A percentile compares a stretch with the other conserved stretches of the same genome.
These are phyloP conservation scores for Sugiyamaella paludigena DNA, from an alignment of 1,139 yeast species.

Conservation along the genomic window DNA sequence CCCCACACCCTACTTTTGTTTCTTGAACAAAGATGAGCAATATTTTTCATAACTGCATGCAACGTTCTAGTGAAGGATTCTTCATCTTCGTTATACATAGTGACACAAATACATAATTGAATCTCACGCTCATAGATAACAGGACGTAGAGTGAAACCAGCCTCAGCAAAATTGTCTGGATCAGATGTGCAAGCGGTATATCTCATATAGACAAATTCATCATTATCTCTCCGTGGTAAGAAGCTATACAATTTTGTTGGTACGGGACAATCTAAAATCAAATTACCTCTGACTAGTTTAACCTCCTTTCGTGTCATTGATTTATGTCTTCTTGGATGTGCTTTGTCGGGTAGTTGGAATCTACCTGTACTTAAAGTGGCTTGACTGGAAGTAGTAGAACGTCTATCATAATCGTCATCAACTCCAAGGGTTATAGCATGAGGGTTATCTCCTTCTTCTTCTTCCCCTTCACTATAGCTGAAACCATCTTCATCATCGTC, in stretches of 20 bases:
- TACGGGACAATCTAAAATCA: conserved; percentile 88
- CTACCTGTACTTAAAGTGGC: conserved; percentile 30
- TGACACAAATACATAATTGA: conserved; percentile 82
- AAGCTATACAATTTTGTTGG: conserved; percentile 82
- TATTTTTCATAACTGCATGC: conserved; percentile 89
- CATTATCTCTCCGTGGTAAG: conserved; percentile 77
- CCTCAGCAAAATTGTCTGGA: conserved; percentile 75
- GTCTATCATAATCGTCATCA: conserved; percentile 27
- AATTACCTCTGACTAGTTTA: conserved; percentile 68
- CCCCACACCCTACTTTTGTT: conserved; percentile 89
- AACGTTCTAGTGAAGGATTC: conserved; percentile 82
- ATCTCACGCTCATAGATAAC: conserved; percentile 84
- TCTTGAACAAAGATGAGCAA: conserved; percentile 81
- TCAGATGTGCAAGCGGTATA: conserved; percentile 91
- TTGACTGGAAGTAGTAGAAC: conserved; percentile 26
- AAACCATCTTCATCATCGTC: conserved; percentile 11
- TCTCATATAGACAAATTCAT: conserved; percentile 91
- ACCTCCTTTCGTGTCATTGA: conserved; percentile 60
- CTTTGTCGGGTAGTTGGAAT: conserved; percentile 43
- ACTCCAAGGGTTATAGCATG: conserved; percentile 28
- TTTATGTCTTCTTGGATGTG: conserved; percentile 60
- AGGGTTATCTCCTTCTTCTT: conserved; percentile 30
- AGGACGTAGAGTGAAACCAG: conserved; percentile 83
- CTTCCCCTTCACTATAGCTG: conserved; percentile 18
- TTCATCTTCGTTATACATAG: conserved; percentile 97